Conservation (phyloP, 2,329 filamentous ascomycete species). For the Exophiala sp. region DNA sequence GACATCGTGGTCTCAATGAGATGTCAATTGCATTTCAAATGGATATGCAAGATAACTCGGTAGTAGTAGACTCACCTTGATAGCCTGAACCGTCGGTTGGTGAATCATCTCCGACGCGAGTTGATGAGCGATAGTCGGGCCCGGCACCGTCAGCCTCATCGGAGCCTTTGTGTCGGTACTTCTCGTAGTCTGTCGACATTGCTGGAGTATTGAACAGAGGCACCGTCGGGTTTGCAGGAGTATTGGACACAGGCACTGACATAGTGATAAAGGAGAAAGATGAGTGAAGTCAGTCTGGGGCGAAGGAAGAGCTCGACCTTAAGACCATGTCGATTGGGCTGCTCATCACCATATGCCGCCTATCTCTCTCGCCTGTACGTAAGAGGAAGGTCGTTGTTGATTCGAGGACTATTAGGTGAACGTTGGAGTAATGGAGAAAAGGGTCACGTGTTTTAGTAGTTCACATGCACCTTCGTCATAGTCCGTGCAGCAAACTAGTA, state of each 20-base stretch:
- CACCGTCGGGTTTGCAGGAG: neutral
- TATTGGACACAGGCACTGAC: neutral
- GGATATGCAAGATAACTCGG: no score
- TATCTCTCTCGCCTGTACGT: no score
- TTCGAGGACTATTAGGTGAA: neutral
- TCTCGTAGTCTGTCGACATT: slow-evolving; percentile 12
- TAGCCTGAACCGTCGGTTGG: slow-evolving; percentile 10
- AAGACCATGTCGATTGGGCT: no score
- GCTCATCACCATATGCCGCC: neutral
- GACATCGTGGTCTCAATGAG: slow-evolving; percentile 34
- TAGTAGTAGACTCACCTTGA: slow-evolving; percentile 6
- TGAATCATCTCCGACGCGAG: neutral
- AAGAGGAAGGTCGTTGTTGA: neutral
- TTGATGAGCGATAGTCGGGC: slow-evolving; percentile 6
- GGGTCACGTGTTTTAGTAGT: no score
- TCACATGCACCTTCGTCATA: no score
- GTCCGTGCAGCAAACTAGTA: no score
- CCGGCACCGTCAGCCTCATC: slow-evolving; percentile 5
- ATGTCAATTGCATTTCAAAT: neutral
- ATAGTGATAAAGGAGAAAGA: slow-evolving; percentile 3
- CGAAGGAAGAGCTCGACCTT: neutral
- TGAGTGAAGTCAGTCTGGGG: neutral
- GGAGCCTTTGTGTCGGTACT: slow-evolving; percentile 9
- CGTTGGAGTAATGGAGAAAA: no score
- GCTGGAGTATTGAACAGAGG: neutral